phyloP scores from a whole-genome alignment of 1,139 yeast species.

The Ogataea hybrid region DNA sequence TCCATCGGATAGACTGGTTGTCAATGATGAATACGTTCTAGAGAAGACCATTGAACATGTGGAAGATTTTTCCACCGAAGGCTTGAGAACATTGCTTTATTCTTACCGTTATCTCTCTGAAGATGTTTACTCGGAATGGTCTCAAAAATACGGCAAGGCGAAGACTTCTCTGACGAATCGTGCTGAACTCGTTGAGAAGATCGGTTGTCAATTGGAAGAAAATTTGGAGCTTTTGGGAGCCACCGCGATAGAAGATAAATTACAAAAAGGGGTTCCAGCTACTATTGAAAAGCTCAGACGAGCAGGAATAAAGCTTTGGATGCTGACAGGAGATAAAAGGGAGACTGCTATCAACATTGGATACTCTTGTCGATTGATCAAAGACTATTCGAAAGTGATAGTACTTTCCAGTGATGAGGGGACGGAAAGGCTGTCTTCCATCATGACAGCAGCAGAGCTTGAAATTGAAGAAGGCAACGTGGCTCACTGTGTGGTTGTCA shows the following conservation, averaged over 20 bases:
- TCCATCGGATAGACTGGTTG: conserved; percentile 61
- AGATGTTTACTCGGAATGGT: conserved; percentile 65
- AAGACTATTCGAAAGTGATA: conserved; percentile 90
- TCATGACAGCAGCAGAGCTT: conserved; percentile 57
- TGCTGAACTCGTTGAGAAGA: conserved; percentile 59
- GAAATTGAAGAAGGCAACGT: conserved; percentile 66
- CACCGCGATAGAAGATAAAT: conserved; percentile 94
- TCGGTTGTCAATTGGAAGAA: conserved; percentile 71
- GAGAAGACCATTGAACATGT: conserved; percentile 87
- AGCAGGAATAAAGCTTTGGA: conserved; percentile 96
- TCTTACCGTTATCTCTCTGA: conserved; percentile 70
- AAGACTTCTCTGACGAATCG: conserved; percentile 74
- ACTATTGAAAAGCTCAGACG: conserved; percentile 87
- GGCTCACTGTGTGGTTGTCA: conserved; percentile 92
- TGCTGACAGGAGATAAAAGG: conserved; percentile 96
- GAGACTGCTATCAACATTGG: conserved; percentile 98
- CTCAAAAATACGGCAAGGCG: conserved; percentile 64
- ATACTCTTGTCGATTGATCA: conserved; percentile 86
- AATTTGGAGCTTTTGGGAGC: conserved; percentile 78
- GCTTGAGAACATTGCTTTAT: conserved; percentile 84
- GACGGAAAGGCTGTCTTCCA: conserved; percentile 46
- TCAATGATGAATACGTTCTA: conserved; percentile 74
- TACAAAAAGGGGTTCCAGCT: conserved; percentile 94
- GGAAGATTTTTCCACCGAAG: conserved; percentile 93
- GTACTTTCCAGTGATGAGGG: conserved; percentile 62